Percentiles rank a stretch among this genome's conserved stretches.
Conservation (phyloP, 164 flowering plant genomes). For the Taxillus chinensis region DNA sequence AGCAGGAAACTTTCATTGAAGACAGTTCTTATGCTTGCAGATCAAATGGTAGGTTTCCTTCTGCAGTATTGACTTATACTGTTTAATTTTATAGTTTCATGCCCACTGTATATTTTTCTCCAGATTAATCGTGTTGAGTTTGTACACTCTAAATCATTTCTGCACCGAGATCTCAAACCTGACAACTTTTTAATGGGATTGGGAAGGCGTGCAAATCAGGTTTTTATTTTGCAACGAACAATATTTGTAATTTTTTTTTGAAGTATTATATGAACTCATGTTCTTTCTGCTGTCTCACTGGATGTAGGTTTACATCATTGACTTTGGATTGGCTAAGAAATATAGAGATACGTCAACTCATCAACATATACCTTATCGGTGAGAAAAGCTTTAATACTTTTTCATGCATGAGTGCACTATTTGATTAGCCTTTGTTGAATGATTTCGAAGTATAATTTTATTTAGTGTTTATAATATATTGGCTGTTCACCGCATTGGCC, state of each 20-base stretch:
- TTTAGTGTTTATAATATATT: background rate
- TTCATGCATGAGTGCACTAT: background rate
- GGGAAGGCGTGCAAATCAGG: conserved; percentile 90
- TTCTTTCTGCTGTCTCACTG: conserved; percentile 1
- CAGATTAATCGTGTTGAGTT: conserved; percentile 87
- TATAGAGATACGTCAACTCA: conserved; percentile 52
- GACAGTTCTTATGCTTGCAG: conserved; percentile 65
- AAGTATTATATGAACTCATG: background rate
- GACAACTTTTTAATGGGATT: conserved; percentile 89
- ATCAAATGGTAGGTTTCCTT: conserved; percentile 45
- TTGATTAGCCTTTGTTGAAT: too few relatives aligned
- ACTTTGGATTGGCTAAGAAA: conserved; percentile 60
- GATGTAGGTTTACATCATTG: conserved; percentile 44
- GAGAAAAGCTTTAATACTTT: conserved; percentile 5
- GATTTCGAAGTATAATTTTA: too few relatives aligned
- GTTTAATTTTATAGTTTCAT: background rate
- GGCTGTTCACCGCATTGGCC: background rate
- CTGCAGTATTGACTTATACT: too few relatives aligned
- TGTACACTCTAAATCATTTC: conserved; percentile 67
- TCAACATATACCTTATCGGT: conserved; percentile 86
- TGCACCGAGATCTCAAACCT: conserved; percentile 84
- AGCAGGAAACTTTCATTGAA: conserved; percentile 51
- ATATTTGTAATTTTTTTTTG: background rate
- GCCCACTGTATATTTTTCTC: background rate
- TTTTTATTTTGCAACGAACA: conserved; percentile 5